Base-by-base conservation (phyloP, 2,329 filamentous ascomycete genomes). In the Stachybotrys chlorohalonatus region DNA sequence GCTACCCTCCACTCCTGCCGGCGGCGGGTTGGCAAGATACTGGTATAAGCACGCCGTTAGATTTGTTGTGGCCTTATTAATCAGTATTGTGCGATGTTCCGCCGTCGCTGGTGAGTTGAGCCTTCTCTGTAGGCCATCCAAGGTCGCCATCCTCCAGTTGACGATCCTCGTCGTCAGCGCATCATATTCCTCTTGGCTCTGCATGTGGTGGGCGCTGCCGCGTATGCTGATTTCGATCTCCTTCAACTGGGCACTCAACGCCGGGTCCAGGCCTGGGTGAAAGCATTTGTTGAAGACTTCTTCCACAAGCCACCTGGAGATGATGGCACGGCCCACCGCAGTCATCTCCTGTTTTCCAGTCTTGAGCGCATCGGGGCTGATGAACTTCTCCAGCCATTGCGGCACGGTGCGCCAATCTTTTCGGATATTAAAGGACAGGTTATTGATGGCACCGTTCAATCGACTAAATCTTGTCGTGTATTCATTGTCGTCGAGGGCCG, bases 331-430 rank as follows among this genome's bases (percentile, higher is more conserved):
- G 15, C 94, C 94, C 30, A 95, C 87, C 6, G 92, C 92, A 7
- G 91, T 97, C 94, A 99, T 99, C 71, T 99, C 94, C 69, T 96
- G 92, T 66, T 92, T 95, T 57, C 92, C 94, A 9, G 87, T 90
- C 63, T 86, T 83, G 53, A 95, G 79, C 1, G 91, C 93, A 63
- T 95, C 92, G 53, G 87, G 79, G 68, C 93, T 96, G 60, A 95
- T 89, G 54, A 85, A 89, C 30, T 79, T 80, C 54, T 84, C 81
- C 49, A 99, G 77, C 90, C 91, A 97, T 6, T 77, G 68, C 0
- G 94, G 94, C 54, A 97, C 79, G 39, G 78, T 77, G 58, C 83
- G 84, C 94, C 94, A 99, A 66, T 95, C 88, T 72, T 97, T 97
- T 59, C 94, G 87, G 59, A 97, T 95, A 62, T 94, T 93, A 75